Percentiles rank a stretch among this genome's conserved stretches.
Evolutionary conservation across 768 basidiomycete species (phyloP).

Genomic region (Phanerodontia chrysosporium): DNA sequence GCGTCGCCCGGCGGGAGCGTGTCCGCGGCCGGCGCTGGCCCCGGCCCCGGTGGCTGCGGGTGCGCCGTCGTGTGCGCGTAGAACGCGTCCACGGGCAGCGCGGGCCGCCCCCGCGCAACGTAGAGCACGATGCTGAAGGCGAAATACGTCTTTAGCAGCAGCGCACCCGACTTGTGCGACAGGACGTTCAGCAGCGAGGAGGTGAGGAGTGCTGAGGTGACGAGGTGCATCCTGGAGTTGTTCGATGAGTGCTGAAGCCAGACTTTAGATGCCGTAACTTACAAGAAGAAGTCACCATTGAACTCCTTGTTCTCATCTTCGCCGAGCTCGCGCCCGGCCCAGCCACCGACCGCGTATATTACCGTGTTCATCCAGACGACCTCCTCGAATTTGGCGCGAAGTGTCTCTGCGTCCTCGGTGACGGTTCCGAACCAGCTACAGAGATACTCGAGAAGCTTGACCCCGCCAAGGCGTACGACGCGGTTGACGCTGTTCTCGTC

Average conservation of each 20-base stretch:
- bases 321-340: conserved; percentile 35
- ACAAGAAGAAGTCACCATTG: conserved; percentile 60
- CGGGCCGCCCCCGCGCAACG: conserved; percentile 51
- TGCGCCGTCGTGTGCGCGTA: conserved; percentile 25
- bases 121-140: conserved; percentile 47
- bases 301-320: conserved; percentile 30
- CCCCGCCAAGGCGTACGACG: conserved; percentile 13
- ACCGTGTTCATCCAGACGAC: conserved; percentile 50
- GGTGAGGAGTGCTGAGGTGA: conserved; percentile 64
- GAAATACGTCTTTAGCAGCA: conserved; percentile 60
- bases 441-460: conserved; percentile 14
- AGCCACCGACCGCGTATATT: conserved; percentile 57
- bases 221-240: conserved; percentile 50
- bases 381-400: conserved; percentile 60
- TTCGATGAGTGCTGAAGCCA: not conserved
- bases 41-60: conserved; percentile 17
- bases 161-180: conserved; percentile 38
- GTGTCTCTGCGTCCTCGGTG: conserved; percentile 20
- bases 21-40: conserved; percentile 22
- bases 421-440: conserved; percentile 20
- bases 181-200: conserved; percentile 38
- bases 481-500: conserved; percentile 3
- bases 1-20: conserved; percentile 25
- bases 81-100: conserved; percentile 47
- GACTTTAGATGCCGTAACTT: not conserved